phyloP scores from a whole-genome alignment of 208 protist genomes.

The Willaertia magna region DNA sequence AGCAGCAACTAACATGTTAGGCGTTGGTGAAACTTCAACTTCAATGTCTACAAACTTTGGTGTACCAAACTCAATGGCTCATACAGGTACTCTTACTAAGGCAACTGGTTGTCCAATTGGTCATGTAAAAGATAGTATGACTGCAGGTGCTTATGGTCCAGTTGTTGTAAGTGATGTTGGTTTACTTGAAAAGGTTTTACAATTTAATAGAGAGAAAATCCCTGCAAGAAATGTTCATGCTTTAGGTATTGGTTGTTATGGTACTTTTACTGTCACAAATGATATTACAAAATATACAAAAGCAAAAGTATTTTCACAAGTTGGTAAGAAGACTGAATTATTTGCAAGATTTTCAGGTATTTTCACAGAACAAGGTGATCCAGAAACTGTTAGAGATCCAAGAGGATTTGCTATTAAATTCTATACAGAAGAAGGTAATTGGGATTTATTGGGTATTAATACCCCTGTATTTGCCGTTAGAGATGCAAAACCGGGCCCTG shows the following conservation, averaged over 20 bases:
- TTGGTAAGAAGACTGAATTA: constrained; percentile 50
- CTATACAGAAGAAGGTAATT: constrained; percentile 52
- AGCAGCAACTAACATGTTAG: too few species aligned
- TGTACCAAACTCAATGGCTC: not conserved
- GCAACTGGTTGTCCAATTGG: not conserved
- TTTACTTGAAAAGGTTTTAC: not conserved
- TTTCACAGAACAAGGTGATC: constrained; percentile 38
- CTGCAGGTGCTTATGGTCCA: not conserved
- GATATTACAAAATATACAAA: constrained; percentile 36
- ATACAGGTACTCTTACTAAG: not conserved
- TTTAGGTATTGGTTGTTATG: not conserved
- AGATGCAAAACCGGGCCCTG: not conserved
- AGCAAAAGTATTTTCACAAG: constrained; percentile 46
- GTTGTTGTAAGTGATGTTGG: not conserved
- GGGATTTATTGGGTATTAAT: constrained; percentile 53
- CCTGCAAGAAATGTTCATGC: constrained; percentile 4
- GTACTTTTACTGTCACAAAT: not conserved
- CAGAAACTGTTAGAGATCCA: constrained; percentile 10
- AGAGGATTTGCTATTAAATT: constrained; percentile 11
- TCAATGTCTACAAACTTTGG: too few species aligned
- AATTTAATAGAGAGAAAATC: constrained; percentile 2
- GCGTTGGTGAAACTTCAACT: too few species aligned
- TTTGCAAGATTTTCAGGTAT: constrained; percentile 62
- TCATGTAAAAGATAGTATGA: not conserved
- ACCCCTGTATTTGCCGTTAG: constrained; percentile 57